A percentile compares a stretch with the other conserved stretches of the same genome.
phyloP scores from a whole-genome alignment of 208 protist genomes.

The Angomonas ambiguus region DNA sequence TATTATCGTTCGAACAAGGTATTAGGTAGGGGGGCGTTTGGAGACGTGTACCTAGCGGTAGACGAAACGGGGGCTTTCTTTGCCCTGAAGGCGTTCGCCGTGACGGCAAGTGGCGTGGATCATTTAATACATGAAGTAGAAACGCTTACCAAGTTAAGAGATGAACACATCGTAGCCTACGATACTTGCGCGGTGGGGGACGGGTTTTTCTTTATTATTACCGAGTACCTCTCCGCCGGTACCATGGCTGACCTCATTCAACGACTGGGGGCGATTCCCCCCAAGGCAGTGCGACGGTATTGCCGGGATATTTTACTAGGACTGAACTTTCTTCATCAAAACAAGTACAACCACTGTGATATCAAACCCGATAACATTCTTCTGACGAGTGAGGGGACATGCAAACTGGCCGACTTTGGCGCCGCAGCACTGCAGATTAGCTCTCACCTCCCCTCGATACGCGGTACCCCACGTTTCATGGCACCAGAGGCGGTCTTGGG shows the following conservation, averaged over 20 bases:
- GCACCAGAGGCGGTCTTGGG: constrained; percentile 65
- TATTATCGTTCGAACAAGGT: constrained; percentile 45
- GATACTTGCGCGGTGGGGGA: constrained; percentile 56
- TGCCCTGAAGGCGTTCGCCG: constrained; percentile 63
- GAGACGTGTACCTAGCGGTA: constrained; percentile 63
- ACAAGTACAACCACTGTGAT: constrained; percentile 85
- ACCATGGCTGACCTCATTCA: constrained; percentile 61
- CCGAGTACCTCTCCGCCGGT: constrained; percentile 82
- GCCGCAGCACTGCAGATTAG: constrained; percentile 57
- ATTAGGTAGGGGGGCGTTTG: constrained; percentile 51
- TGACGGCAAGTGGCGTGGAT: constrained; percentile 17
- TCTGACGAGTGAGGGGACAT: constrained; percentile 57
- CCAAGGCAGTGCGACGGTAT: constrained; percentile 45
- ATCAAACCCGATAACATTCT: constrained; percentile 92
- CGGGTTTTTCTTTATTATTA: constrained; percentile 65
- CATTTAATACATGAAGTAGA: constrained; percentile 61
- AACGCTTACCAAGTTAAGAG: constrained; percentile 59
- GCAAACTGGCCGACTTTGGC: constrained; percentile 90
- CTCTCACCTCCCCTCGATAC: constrained; percentile 25
- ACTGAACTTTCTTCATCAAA: constrained; percentile 77
- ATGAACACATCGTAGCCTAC: constrained; percentile 96
- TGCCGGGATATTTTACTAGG: constrained; percentile 62
- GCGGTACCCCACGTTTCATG: constrained; percentile 73
- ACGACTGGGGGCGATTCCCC: constrained; percentile 34
- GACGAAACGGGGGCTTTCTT: constrained; percentile 56